Evolutionary conservation across 345 rosid species (phyloP).

Genomic region (Anacardium occidentale): DNA sequence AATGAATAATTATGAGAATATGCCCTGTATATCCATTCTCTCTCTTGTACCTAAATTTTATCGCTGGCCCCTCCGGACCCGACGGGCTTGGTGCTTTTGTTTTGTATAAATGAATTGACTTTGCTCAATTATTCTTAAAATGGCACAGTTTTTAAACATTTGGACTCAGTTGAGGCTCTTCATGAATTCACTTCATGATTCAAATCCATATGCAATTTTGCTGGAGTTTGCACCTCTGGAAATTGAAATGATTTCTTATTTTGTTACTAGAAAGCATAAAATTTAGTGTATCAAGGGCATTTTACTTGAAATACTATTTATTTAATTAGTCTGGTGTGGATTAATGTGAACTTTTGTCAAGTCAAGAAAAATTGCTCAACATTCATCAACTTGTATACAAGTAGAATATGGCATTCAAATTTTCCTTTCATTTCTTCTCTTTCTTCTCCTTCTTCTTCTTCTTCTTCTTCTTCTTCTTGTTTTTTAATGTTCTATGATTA

Average conservation of each 20-base stretch:
- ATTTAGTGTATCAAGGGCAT: neutral
- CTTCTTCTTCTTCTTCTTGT: no score
- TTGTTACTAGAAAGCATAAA: neutral
- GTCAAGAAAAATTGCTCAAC: neutral
- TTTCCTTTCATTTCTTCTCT: no score
- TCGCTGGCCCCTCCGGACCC: neutral
- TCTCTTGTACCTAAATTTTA: neutral
- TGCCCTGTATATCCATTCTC: neutral
- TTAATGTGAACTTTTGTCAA: neutral
- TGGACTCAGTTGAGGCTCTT: neutral
- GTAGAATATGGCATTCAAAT: neutral
- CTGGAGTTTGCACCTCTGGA: neutral
- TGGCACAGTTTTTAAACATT: neutral
- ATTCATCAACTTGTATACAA: neutral
- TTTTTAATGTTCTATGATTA: slow-evolving; percentile 1
- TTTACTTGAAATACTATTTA: neutral
- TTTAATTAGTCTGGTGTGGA: neutral
- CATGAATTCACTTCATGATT: neutral
- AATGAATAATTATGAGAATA: neutral
- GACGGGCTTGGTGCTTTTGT: neutral
- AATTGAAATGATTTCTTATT: neutral
- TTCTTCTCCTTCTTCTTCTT: no score
- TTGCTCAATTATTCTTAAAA: neutral
- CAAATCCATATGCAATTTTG: neutral
- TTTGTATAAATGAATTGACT: slow-evolving; percentile 3